These are phyloP conservation scores for Pseudocercospora eumusae DNA, from an alignment of 2,329 filamentous ascomycete species.

Conservation along the genomic window DNA sequence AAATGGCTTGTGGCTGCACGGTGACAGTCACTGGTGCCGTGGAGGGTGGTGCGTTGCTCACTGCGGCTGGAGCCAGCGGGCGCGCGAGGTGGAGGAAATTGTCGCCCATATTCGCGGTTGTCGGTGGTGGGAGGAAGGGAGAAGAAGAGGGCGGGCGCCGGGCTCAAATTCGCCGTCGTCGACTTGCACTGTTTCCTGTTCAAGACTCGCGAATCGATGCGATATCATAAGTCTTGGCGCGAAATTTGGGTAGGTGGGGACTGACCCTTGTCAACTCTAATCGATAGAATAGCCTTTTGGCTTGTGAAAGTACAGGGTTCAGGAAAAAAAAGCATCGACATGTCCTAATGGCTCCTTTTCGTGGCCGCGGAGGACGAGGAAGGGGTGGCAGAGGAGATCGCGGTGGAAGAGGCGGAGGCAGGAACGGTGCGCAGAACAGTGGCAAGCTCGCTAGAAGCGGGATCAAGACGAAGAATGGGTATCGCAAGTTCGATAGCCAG, in stretches of 20 bases:
- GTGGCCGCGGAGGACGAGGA: slow-evolving; percentile 32
- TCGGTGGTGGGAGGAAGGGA: slow-evolving; percentile 13
- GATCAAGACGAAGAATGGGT: slow-evolving; percentile 38
- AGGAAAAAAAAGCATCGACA: background rate
- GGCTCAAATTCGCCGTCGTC: slow-evolving; percentile 8
- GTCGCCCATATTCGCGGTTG: slow-evolving; percentile 44
- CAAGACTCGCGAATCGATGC: slow-evolving; percentile 1
- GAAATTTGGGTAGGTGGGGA: background rate
- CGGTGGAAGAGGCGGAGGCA: slow-evolving; percentile 36
- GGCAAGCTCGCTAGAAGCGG: slow-evolving; percentile 37
- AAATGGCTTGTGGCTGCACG: slow-evolving; percentile 85
- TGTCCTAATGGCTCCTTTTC: slow-evolving; percentile 33
- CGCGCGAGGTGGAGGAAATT: slow-evolving; percentile 94
- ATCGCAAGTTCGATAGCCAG: slow-evolving; percentile 41
- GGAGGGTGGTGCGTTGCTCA: slow-evolving; percentile 73
- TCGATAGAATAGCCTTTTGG: slow-evolving; percentile 15
- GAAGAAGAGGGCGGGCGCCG: slow-evolving; percentile 16
- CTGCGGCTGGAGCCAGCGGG: slow-evolving; percentile 78
- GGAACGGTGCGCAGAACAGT: slow-evolving; percentile 25
- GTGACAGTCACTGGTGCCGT: slow-evolving; percentile 91
- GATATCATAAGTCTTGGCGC: slow-evolving; percentile 6
- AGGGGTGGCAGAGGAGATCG: slow-evolving; percentile 34
- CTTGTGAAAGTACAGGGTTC: slow-evolving; percentile 7
- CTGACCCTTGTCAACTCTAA: background rate
- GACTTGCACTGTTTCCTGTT: background rate